Evolutionary conservation across 139 green algal species (phyloP), one percentile per base, ranked within the genome.

Genomic region (Chlamydomonas sphaeroides): DNA sequence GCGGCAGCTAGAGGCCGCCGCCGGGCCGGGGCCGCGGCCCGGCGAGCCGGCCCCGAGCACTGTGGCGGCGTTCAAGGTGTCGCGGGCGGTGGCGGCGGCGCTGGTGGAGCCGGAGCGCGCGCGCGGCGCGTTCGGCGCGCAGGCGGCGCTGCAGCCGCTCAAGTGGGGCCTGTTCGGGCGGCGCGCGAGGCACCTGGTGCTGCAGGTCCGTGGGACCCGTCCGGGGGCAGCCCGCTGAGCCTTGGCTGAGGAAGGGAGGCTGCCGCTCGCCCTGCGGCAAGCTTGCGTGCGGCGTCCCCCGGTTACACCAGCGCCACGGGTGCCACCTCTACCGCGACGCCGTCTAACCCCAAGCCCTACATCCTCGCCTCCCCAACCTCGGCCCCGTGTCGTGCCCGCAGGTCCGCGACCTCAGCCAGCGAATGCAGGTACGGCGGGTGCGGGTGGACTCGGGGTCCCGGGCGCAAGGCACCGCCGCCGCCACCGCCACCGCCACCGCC

Each of bases 61-160:
- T 0, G 26, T 80, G 15, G 39, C 71, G 35, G 68, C 59, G 1
- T 70, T 76, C 68, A 78, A 86, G 80, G 81, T 82, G 72, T 86
- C 70, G 33, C 36, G 51, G 2, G 81, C 81, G 32, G 69, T 78
- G 39, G 81, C 71, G 36, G 81, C 81, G 71, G 81, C 81, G 26
- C 30, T 56, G 45, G 28, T 85, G 39, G 57, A 63, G 32, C 75
- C 65, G n/a, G 68, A 74, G 21, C 36, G 35, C 3, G 42, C 42
- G 11, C 67, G n/a, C 1, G 53, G 32, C 21, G 82, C 65, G 23
- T 73, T 79, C 17, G 36, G 36, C 41, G 36, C 62, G 35, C 82
- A 87, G 63, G 82, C 72, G 32, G 20, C 15, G 65, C 82, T 87
- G 82, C 82, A 87, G 57, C 83, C 83, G 42, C 68, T 87, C 36